Base-by-base conservation (phyloP, 768 basidiomycete species). In the Tricholoma saponaceum region DNA sequence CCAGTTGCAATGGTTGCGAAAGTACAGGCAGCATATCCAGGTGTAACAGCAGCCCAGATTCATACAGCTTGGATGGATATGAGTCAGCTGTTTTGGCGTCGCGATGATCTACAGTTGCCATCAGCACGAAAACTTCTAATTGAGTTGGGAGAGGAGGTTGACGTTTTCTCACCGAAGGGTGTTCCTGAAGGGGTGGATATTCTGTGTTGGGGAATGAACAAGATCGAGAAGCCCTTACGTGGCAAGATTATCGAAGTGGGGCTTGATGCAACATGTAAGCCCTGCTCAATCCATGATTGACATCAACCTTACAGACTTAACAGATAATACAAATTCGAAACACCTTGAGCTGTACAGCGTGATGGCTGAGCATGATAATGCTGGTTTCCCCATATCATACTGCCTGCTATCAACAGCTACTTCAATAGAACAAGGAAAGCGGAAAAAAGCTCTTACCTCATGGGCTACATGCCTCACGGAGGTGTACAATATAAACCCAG, bases 1-100 rank as follows among this genome's bases (percentile, higher is more conserved):
- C 68, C 65, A 9, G 63, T 52, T 18, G 56, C 66, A 16, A 51
- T 72, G 65, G 68, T 74, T 44, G 69, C 68, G 5, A 67, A 66
- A 54, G 74, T 71, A 18, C 69, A 70, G 16, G 70, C 68, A 12
- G 64, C 69, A 25, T 74, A 70, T 46, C 70, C 70, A 14, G 52
- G 56, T 5, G 64, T 67, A 5, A 66, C 66, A 10, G 55, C 62
- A n/a, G 55, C 37, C 14, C 66, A 72, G 52, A 62, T 72, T 7
- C 60, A 70, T 54, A 57, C 50, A 32, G 64, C 67, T 10, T 72
- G 70, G 69, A 58, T 44, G n/a, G 49, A 58, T 47, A 64, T 70
- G 58, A 72, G 70, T 58, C 58, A 68, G 56, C 47, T 56, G 16
- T 58, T 65, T 30, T 72, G 69, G 70, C 61, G 60, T 26, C 58